phyloP scores from a whole-genome alignment of 2,329 filamentous ascomycete genomes.

The Ilyonectria sp. region DNA sequence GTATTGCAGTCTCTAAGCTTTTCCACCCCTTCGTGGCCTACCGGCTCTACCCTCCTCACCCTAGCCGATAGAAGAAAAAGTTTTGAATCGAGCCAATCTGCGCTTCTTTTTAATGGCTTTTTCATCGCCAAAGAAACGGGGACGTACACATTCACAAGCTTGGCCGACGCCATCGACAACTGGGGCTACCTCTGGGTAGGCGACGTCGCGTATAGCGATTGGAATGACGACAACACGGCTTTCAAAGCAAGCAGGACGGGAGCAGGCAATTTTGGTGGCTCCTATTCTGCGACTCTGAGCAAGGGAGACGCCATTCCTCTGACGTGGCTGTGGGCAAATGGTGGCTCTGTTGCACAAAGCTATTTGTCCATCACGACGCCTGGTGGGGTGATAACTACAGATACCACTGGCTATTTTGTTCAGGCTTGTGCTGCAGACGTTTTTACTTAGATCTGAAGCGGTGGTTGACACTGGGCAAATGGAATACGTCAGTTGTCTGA shows the following conservation, averaged over 20 bases:
- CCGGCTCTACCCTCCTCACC: neutral
- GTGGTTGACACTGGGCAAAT: no score
- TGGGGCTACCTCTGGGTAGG: slow-evolving; percentile 16
- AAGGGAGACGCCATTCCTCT: slow-evolving; percentile 13
- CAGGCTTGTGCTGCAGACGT: neutral
- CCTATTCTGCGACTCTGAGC: neutral
- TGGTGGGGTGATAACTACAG: neutral
- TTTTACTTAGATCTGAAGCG: neutral
- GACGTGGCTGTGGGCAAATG: slow-evolving; percentile 12
- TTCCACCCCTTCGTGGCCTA: slow-evolving; percentile 2
- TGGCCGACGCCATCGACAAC: neutral
- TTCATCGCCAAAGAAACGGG: slow-evolving; percentile 11
- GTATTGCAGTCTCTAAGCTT: neutral
- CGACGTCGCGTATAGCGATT: neutral
- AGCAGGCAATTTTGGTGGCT: neutral
- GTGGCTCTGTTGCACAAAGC: neutral
- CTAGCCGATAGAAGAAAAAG: neutral
- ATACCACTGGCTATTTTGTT: slow-evolving; percentile 6
- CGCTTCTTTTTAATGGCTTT: slow-evolving; percentile 16
- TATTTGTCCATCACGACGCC: neutral
- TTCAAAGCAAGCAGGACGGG: neutral
- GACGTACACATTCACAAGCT: slow-evolving; percentile 1
- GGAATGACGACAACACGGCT: neutral
- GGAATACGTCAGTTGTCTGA: no score
- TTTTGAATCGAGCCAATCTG: neutral